Percentiles rank a stretch among this genome's conserved stretches.
These are phyloP conservation scores for Dothideomycetes sp. DNA, from an alignment of 2,329 filamentous ascomycete species.

Conservation along the genomic window DNA sequence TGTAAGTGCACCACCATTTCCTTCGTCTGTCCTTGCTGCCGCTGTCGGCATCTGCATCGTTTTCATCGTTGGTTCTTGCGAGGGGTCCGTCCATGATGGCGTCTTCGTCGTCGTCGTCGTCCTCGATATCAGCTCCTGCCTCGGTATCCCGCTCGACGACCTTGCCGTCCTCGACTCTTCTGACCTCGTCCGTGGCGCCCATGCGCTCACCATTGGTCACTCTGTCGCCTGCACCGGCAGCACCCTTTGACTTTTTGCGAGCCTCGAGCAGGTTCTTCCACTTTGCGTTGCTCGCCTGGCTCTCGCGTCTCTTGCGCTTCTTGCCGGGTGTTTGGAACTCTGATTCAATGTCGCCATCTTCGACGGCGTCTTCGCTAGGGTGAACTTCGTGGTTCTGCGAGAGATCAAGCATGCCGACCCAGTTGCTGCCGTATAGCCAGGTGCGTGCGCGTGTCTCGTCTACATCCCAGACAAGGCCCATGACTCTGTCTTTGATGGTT, in stretches of 20 bases:
- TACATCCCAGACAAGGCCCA: conserved; percentile 76
- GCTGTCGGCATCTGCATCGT: conserved; percentile 16
- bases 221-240: conserved; percentile 46
- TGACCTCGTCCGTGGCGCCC: conserved; percentile 18
- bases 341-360: conserved; percentile 5
- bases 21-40: conserved; percentile 17
- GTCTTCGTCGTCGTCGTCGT: conserved; percentile 29
- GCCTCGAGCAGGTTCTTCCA: conserved; percentile 14
- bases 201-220: conserved; percentile 25
- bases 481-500: conserved; percentile 65
- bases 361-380: neutral
- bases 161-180: conserved; percentile 19
- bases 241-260: conserved; percentile 32
- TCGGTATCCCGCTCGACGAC: conserved; percentile 14
- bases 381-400: conserved; percentile 53
- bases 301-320: conserved; percentile 30
- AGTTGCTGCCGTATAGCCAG: conserved; percentile 80
- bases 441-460: conserved; percentile 44
- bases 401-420: conserved; percentile 87
- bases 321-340: conserved; percentile 12
- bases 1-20: conserved; percentile 70
- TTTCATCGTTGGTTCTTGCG: conserved; percentile 24
- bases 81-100: conserved; percentile 26
- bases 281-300: conserved; percentile 12
- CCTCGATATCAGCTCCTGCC: conserved; percentile 31